Evolutionary conservation across 441 rosid genomes (phyloP).

Genomic region (Gossypium davidsonii): DNA sequence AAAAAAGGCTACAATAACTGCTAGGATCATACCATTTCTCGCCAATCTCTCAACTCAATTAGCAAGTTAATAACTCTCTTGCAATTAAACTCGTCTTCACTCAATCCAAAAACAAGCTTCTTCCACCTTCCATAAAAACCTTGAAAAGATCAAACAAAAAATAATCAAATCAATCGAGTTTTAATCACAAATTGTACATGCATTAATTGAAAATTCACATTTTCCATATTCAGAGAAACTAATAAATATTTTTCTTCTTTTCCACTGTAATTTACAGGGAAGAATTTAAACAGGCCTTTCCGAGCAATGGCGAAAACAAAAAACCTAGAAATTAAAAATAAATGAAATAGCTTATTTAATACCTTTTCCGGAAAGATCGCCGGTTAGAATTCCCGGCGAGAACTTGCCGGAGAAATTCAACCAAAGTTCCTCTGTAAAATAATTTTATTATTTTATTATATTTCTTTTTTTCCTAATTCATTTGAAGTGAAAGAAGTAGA

Average conservation of each 20-base stretch:
- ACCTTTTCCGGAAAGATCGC: slow-evolving; percentile 28
- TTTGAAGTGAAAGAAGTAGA: background rate
- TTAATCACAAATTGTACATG: slow-evolving; percentile 8
- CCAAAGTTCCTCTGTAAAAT: background rate
- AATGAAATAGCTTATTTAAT: background rate
- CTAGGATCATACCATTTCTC: slow-evolving; percentile 19
- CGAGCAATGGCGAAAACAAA: background rate
- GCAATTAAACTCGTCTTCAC: slow-evolving; percentile 1
- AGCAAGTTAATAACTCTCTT: background rate
- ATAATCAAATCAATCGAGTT: slow-evolving; percentile 10
- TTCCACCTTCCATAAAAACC: background rate
- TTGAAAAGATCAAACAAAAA: slow-evolving; percentile 4
- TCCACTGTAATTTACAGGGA: background rate
- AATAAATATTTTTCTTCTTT: background rate
- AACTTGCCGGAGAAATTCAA: slow-evolving; percentile 1
- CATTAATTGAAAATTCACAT: background rate
- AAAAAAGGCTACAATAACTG: background rate
- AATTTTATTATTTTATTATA: background rate
- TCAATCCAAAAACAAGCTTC: background rate
- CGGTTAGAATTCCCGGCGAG: slow-evolving; percentile 20
- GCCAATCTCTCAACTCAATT: background rate
- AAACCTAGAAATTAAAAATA: slow-evolving; percentile 14
- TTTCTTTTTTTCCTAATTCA: background rate
- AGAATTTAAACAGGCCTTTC: background rate
- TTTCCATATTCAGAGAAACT: background rate